These are phyloP conservation scores for Talaromyces marneffei DNA, from an alignment of 2,329 filamentous ascomycete genomes.

Conservation along the genomic window DNA sequence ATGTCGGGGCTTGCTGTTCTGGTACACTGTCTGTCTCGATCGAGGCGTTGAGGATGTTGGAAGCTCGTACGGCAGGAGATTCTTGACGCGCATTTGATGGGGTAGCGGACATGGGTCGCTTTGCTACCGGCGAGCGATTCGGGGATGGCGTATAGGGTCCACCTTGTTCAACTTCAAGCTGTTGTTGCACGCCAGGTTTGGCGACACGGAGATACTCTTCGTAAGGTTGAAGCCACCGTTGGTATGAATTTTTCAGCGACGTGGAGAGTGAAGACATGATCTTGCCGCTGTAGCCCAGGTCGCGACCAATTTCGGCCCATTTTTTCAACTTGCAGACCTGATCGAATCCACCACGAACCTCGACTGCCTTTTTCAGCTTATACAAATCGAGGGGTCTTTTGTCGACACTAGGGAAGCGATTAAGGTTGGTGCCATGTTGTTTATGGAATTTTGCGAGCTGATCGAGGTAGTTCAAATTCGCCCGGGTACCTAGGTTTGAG, in stretches of 20 bases:
- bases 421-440: conserved; percentile 88
- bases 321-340: conserved; percentile 97
- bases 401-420: conserved; percentile 91
- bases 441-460: conserved; percentile 95
- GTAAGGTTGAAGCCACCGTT: conserved; percentile 93
- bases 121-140: conserved; percentile 65
- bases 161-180: conserved; percentile 87
- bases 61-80: conserved; percentile 60
- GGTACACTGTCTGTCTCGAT: conserved; percentile 33
- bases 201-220: conserved; percentile 88
- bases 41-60: conserved; percentile 52
- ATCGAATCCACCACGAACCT: conserved; percentile 89
- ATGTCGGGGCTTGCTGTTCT: conserved; percentile 31
- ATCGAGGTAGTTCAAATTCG: conserved; percentile 93
- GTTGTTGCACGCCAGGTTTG: conserved; percentile 94
- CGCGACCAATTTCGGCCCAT: conserved; percentile 96
- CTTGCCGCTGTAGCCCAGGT: conserved; percentile 95
- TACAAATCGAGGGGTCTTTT: conserved; percentile 95
- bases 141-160: conserved; percentile 81
- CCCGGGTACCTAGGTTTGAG: conserved; percentile 66
- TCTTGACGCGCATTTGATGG: conserved; percentile 51
- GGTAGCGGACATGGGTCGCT: conserved; percentile 36
- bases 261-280: conserved; percentile 99
- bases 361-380: conserved; percentile 93
- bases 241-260: conserved; percentile 95